Percentiles rank a stretch among this genome's conserved stretches.
These are phyloP conservation scores for Wickerhamia fluorescens DNA, from an alignment of 805 yeast species.

Conservation along the genomic window DNA sequence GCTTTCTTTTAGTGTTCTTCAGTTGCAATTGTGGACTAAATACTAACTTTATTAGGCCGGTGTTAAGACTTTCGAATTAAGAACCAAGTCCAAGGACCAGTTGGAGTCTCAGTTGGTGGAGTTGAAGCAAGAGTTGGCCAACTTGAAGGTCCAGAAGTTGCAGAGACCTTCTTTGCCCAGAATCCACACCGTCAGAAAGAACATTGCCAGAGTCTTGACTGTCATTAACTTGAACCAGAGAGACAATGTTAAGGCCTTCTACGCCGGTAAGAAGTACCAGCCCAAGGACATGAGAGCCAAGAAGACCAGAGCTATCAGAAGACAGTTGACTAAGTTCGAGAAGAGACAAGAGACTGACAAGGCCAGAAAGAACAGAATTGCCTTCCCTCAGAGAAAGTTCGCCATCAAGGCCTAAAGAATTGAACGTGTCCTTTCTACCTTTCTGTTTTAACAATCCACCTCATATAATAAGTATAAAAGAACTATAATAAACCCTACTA, in stretches of 20 bases:
- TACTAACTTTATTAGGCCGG: slow-evolving; percentile 53
- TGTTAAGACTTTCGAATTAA: slow-evolving; percentile 91
- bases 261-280: slow-evolving; percentile 89
- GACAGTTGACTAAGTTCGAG: slow-evolving; percentile 87
- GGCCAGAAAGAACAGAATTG: slow-evolving; percentile 85
- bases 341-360: slow-evolving; percentile 74
- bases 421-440: slow-evolving; percentile 5
- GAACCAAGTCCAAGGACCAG: slow-evolving; percentile 95
- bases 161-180: slow-evolving; percentile 90
- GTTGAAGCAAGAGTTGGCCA: slow-evolving; percentile 93
- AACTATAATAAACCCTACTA: slow-evolving; percentile 3
- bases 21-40: too few relatives aligned
- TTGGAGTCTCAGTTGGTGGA: slow-evolving; percentile 91
- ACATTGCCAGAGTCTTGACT: slow-evolving; percentile 97
- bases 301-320: slow-evolving; percentile 99
- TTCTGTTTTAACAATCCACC: too few relatives aligned
- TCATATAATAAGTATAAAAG: slow-evolving; percentile 7
- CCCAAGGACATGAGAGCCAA: slow-evolving; percentile 99
- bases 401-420: slow-evolving; percentile 95
- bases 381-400: slow-evolving; percentile 97
- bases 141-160: slow-evolving; percentile 92
- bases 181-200: slow-evolving; percentile 95
- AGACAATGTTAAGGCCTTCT: slow-evolving; percentile 88
- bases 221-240: slow-evolving; percentile 96
- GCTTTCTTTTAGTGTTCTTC: too few relatives aligned